Base-by-base conservation (phyloP, 2,329 filamentous ascomycete species). In the Diaporthe sp. region DNA sequence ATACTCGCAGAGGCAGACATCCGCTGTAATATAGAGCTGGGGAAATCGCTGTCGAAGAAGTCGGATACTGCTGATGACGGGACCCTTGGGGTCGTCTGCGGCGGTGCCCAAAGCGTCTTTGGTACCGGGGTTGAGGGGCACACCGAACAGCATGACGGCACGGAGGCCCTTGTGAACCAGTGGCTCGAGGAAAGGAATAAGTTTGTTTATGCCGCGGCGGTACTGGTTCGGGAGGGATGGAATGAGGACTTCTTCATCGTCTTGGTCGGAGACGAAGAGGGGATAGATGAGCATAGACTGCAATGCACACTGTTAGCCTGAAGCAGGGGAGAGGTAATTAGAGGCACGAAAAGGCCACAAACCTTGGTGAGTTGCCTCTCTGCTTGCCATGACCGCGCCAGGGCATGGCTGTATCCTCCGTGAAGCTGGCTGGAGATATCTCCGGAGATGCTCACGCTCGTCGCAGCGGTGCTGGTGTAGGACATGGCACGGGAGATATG, bases 211-310 rank as follows among this genome's bases (percentile, higher is more conserved):
- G 77, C 97, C 96, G 76, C 95, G 92, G 81, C 96, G 96, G 85
- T 93, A 89, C 85, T 98, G 96, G 83, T 95, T 95, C 1, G 97
- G 97, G 5, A 99, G 91, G 28, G 96, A 98, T 70, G 96, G 93
- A 75, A 99, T 97, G 22, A 94, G 89, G 19, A 93, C 94, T 87
- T 98, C 94, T 86, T 98, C 96, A 81, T 98, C 95, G 49, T 96
- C 94, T 82, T 94, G 92, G 85, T 99, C 97, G 81, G 97, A 98
- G 79, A 99, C 92, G 87, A 99, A 99, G 79, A 99, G 90, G 17
- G 97, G 97, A 86, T 97, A 98, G 82, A 99, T 98, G 81, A 99
- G 93, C 97, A 98, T 98, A 51, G 96, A 97, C 95, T 98, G 81
- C 4, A 65, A 17, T 4, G 13, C 4, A n/a, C 34, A 28, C 19